Base-by-base conservation (phyloP, 345 rosid species). In the Populus deltoides region DNA sequence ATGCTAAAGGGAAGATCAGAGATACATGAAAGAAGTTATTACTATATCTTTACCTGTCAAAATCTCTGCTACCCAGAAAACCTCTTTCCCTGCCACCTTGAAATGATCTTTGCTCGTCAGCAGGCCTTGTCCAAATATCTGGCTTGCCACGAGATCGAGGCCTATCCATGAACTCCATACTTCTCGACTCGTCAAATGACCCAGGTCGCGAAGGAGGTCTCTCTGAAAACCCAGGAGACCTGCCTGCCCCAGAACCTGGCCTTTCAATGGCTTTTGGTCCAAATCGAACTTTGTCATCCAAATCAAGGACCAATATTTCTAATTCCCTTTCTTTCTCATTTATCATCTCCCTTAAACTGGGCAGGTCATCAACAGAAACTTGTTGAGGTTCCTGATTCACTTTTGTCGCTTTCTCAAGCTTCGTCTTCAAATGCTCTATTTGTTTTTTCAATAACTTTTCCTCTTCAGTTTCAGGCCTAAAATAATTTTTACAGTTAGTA, bases 41-140 rank as follows among this genome's bases (percentile, higher is more conserved):
- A 75, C 71, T n/a, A 43, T 33, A 76, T 62, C 59, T 63, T 86
- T 81, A 96, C 98, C 98, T 89, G 88, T 89, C 90, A 11, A 85
- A 81, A 75, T 93, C 90, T 77, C 94, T 87, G 87, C 80, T 85
- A 75, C 85, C 89, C 71, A 91, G 84, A 87, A 88, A 96, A 75
- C 94, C 97, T 75, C 92, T 89, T 70, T 94, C 99, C 82, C 90
- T 90, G 81, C 92, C 89, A 86, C 93, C 92, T 76, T 89, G 95
- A 81, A 87, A 90, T 82, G 84, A 71, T 88, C 92, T 90, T 89
- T 97, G 86, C 39, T 92, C 97, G 72, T 90, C 93, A 81, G 70
- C 81, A 66, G 84, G 87, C 82, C 92, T 90, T 70, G 88, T 51
- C 99, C 99, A 89, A 17, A 57, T 77, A 80, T 91, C 97, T 75